Evolutionary conservation across 1,284 basidiomycete species (phyloP), one percentile per base, ranked within the genome.

Genomic region (Cutaneotrichosporon sp.): DNA sequence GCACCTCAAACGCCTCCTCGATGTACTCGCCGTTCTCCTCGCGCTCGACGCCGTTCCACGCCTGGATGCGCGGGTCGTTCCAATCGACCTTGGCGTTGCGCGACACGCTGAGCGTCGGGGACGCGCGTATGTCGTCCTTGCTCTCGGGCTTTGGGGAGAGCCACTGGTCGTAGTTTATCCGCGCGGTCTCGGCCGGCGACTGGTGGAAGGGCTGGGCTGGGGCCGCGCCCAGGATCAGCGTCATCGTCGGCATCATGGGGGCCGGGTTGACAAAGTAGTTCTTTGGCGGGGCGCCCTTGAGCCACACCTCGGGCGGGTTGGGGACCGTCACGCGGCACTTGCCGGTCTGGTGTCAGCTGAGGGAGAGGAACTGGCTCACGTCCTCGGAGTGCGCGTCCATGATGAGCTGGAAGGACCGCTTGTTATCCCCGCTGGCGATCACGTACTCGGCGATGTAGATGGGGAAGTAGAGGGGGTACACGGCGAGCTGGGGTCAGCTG

Each of bases 381-480:
- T 69, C 60, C 7, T 66, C 56, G 43, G 75, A 69, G 58, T 78
- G 72, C 9, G 75, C 78, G 50, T 79, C 74, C 72, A 79, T 71
- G n/a, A 77, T 55, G 20, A 78, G 60, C 20, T 66, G 67, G 54
- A 70, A 72, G 22, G 60, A 59, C 25, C 73, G 60, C 54, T 67
- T 63, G 22, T 64, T 58, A 4, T 68, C 67, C 2, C 66, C 69
- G 16, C 14, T 13, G 24, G 66, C 68, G 43, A 69, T 63, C 60
- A 75, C 71, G 50, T 76, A 78, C 54, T 80, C 75, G 25, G 74
- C 75, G 22, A 79, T 65, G 54, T 78, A 80, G 25, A 79, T 69
- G 11, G 79, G 79, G 57, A 79, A 75, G 67, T 74, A 71, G 67
- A 79, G 65, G 1, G 79, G 79, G 59, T 79, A 79, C n/a, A 68